phyloP scores from a whole-genome alignment of 495 filamentous ascomycete species.

The Pyronema omphalodes region DNA sequence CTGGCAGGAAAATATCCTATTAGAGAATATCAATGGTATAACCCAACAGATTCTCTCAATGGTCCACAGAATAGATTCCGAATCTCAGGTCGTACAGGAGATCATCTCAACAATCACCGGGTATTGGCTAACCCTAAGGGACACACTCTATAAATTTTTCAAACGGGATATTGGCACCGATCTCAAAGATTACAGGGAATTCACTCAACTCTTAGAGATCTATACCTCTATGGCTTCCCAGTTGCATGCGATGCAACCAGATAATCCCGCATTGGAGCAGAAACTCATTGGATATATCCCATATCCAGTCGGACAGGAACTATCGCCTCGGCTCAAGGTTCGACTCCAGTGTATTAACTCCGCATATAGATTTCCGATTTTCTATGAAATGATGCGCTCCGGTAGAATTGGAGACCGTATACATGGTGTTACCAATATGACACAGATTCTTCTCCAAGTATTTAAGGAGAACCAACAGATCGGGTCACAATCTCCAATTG shows the following conservation, averaged over 20 bases:
- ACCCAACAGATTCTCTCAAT: too few relatives aligned
- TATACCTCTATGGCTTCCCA: not conserved
- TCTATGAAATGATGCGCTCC: constrained; percentile 18
- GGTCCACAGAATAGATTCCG: too few relatives aligned
- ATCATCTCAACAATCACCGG: too few relatives aligned
- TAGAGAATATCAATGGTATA: too few relatives aligned
- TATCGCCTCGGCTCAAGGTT: not conserved
- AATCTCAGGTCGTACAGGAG: too few relatives aligned
- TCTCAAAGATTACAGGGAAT: too few relatives aligned
- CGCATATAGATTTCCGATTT: constrained; percentile 13
- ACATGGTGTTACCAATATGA: constrained; percentile 14
- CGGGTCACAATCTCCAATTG: not conserved
- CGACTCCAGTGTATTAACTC: not conserved
- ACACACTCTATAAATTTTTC: not conserved
- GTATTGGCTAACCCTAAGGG: too few relatives aligned
- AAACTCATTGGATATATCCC: not conserved
- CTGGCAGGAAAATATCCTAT: too few relatives aligned
- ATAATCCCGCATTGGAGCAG: not conserved
- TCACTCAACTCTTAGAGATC: not conserved
- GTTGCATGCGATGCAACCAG: not conserved
- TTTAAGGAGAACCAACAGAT: constrained; percentile 13
- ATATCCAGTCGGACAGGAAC: too few relatives aligned
- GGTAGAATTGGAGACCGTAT: constrained; percentile 23
- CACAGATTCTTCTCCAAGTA: constrained; percentile 15
- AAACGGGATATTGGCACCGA: not conserved